Conservation (phyloP, 495 filamentous ascomycete species). For the Saxispiralis lemnorum region DNA sequence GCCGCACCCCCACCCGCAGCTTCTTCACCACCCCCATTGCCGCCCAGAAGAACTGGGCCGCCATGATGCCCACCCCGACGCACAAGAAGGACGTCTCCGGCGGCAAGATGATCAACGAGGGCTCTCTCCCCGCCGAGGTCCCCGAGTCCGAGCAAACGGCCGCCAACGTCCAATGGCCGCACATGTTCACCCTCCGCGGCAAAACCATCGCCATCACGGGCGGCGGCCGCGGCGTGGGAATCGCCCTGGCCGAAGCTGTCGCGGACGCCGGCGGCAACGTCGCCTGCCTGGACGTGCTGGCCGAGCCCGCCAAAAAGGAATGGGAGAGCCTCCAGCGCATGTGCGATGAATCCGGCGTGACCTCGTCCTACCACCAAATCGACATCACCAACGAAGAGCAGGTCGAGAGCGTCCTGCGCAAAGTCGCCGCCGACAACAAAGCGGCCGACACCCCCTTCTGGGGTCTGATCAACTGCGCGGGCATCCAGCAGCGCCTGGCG, state of each 20-base stretch:
- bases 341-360: constrained; percentile 37
- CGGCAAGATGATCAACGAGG: too few relatives aligned
- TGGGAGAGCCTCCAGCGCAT: constrained; percentile 45
- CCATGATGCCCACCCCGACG: too few relatives aligned
- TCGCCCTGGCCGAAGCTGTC: constrained; percentile 64
- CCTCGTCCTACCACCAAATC: constrained; percentile 60
- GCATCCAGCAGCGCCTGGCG: constrained; percentile 55
- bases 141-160: background rate
- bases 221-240: constrained; percentile 58
- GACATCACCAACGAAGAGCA: constrained; percentile 63
- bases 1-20: too few relatives aligned
- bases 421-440: constrained; percentile 34
- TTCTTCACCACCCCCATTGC: too few relatives aligned
- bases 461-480: constrained; percentile 66
- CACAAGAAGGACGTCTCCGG: too few relatives aligned
- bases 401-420: constrained; percentile 45
- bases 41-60: too few relatives aligned
- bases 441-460: constrained; percentile 55
- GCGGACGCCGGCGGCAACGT: constrained; percentile 63
- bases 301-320: constrained; percentile 40
- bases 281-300: constrained; percentile 39
- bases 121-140: background rate
- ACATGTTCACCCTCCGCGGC: constrained; percentile 62
- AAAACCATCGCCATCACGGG: constrained; percentile 68
- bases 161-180: constrained; percentile 25